Conservation (phyloP, 2,329 filamentous ascomycete species). For the Colletotrichum phormii region DNA sequence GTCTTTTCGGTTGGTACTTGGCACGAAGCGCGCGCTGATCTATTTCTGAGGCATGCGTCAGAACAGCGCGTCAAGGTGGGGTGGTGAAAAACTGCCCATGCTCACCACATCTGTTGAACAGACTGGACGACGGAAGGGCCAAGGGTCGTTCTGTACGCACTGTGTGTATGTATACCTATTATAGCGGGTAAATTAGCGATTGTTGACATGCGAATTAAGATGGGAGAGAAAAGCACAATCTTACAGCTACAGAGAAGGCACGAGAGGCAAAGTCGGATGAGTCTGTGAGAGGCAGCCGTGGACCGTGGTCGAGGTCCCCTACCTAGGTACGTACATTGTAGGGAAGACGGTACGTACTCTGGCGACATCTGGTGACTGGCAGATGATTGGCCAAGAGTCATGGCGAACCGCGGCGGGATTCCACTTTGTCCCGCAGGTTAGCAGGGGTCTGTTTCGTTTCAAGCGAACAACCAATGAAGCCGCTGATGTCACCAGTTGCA, state of each 20-base stretch:
- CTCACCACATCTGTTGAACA: background rate
- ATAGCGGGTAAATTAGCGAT: no score
- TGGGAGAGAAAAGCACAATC: no score
- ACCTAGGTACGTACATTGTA: background rate
- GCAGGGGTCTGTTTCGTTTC: slow-evolving; percentile 38
- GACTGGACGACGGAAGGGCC: background rate
- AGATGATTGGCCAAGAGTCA: slow-evolving; percentile 26
- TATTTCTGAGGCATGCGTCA: slow-evolving; percentile 29
- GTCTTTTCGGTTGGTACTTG: slow-evolving; percentile 1
- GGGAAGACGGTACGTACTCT: background rate
- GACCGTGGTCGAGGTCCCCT: background rate
- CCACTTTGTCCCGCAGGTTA: slow-evolving; percentile 19
- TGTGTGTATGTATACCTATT: no score
- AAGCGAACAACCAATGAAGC: slow-evolving; percentile 44
- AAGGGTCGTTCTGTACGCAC: background rate
- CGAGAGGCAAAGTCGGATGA: background rate
- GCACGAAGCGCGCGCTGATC: slow-evolving; percentile 36
- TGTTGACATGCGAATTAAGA: no score
- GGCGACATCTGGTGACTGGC: background rate
- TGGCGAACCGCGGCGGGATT: slow-evolving; percentile 20
- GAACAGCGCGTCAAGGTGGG: background rate
- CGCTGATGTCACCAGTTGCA: slow-evolving; percentile 49
- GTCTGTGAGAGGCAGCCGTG: background rate
- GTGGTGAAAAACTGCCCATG: background rate
- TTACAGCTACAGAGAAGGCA: no score